These are phyloP conservation scores for Cyberlindnera euphorbiiphila DNA, from an alignment of 805 yeast species.

Conservation along the genomic window DNA sequence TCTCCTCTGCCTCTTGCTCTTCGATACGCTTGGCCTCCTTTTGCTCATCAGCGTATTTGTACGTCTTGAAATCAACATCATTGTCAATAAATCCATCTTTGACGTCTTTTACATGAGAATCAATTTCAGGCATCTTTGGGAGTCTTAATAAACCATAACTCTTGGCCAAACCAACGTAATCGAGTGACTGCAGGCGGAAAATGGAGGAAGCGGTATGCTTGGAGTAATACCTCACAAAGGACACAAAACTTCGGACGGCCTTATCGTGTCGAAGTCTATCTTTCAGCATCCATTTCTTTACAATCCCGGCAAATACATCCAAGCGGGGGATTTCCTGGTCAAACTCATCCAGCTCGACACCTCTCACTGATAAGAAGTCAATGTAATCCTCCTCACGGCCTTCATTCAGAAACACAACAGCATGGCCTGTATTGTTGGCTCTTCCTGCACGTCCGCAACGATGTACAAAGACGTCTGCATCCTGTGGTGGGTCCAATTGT, in stretches of 20 bases:
- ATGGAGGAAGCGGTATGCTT: constrained; percentile 88
- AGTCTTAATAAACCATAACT: constrained; percentile 77
- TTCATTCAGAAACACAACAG: constrained; percentile 64
- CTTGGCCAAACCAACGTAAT: constrained; percentile 66
- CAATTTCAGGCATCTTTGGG: constrained; percentile 93
- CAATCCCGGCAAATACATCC: constrained; percentile 18
- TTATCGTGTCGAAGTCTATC: constrained; percentile 83
- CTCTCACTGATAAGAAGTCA: constrained; percentile 73
- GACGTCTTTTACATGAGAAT: constrained; percentile 50
- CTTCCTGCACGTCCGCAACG: constrained; percentile 95
- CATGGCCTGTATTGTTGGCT: constrained; percentile 80
- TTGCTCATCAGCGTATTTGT: constrained; percentile 56
- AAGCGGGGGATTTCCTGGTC: constrained; percentile 17
- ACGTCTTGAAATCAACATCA: constrained; percentile 39
- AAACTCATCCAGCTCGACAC: constrained; percentile 47
- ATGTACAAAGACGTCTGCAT: constrained; percentile 87
- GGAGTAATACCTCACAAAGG: constrained; percentile 76
- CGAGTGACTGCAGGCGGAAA: constrained; percentile 68
- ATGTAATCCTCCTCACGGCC: constrained; percentile 82
- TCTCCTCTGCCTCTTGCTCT: constrained; percentile 46
- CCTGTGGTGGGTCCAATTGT: constrained; percentile 94
- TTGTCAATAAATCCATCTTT: constrained; percentile 72
- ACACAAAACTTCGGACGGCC: constrained; percentile 77
- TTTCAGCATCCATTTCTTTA: constrained; percentile 52
- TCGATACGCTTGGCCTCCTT: constrained; percentile 61